A percentile compares a stretch with the other conserved stretches of the same genome.
phyloP scores from a whole-genome alignment of 768 basidiomycete genomes.

The Tulasnella sp. region DNA sequence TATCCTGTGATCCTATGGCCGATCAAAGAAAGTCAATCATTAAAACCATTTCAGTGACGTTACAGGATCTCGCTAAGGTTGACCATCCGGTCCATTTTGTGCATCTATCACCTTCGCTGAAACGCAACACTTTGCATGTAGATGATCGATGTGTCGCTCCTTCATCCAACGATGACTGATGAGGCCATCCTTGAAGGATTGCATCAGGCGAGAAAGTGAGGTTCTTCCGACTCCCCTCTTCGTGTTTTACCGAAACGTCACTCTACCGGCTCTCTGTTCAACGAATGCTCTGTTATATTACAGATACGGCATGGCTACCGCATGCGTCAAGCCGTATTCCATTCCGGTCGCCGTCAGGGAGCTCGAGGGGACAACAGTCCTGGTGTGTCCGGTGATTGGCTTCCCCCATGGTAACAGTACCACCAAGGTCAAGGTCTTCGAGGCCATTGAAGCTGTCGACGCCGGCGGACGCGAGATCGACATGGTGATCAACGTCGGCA shows the following conservation, averaged over 20 bases:
- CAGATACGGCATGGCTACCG: constrained; percentile 17
- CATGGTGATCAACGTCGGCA: constrained; percentile 21
- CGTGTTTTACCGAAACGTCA: too few relatives aligned
- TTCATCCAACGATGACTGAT: constrained; percentile 21
- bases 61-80: constrained; percentile 16
- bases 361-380: constrained; percentile 14
- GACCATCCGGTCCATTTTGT: too few relatives aligned
- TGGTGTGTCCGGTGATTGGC: constrained; percentile 19
- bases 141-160: constrained; percentile 20
- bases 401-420: constrained; percentile 20
- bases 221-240: background rate
- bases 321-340: constrained; percentile 20
- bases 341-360: constrained; percentile 16
- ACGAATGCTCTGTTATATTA: background rate
- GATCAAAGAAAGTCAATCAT: too few relatives aligned
- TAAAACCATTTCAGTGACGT: constrained; percentile 7
- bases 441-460: constrained; percentile 17
- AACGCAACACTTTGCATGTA: background rate
- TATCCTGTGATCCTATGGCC: too few relatives aligned
- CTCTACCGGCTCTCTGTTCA: too few relatives aligned
- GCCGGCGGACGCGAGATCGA: constrained; percentile 19
- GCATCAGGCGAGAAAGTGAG: constrained; percentile 8
- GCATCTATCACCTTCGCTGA: background rate
- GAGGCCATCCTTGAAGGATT: constrained; percentile 18
- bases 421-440: constrained; percentile 18